A percentile compares a stretch with the other conserved stretches of the same genome.
Evolutionary conservation across 108 stramenopile species (phyloP).

Genomic region (Fragilaria crotonensis): DNA sequence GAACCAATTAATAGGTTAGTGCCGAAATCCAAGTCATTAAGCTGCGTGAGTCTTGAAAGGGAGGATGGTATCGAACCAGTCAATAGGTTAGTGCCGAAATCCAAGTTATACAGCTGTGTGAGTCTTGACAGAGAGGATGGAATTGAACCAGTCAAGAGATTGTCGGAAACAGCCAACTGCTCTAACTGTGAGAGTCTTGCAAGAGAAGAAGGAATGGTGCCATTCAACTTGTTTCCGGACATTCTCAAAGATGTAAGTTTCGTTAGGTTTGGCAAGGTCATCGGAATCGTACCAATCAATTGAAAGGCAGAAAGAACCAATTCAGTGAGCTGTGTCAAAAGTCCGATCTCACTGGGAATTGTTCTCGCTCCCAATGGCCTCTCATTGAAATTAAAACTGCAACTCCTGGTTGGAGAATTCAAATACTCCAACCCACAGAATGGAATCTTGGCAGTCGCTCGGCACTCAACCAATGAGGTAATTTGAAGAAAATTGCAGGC

Average conservation of each 20-base stretch:
- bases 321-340: not conserved
- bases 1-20: not conserved
- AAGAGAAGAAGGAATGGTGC: not conserved
- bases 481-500: too few species aligned
- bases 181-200: not conserved
- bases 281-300: not conserved
- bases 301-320: not conserved
- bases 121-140: not conserved
- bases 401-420: too few species aligned
- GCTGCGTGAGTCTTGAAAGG: not conserved
- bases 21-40: not conserved
- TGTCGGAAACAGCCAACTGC: not conserved
- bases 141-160: not conserved
- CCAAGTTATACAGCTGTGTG: not conserved
- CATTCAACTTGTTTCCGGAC: not conserved
- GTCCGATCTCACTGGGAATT: not conserved
- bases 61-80: not conserved
- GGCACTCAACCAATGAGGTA: too few species aligned
- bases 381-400: too few species aligned
- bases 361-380: too few species aligned
- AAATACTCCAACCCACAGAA: too few species aligned
- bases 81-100: not conserved
- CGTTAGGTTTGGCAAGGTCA: not conserved
- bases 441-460: too few species aligned
- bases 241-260: not conserved